Base-by-base conservation (phyloP, 495 filamentous ascomycete species). In the Penicillium lividum region DNA sequence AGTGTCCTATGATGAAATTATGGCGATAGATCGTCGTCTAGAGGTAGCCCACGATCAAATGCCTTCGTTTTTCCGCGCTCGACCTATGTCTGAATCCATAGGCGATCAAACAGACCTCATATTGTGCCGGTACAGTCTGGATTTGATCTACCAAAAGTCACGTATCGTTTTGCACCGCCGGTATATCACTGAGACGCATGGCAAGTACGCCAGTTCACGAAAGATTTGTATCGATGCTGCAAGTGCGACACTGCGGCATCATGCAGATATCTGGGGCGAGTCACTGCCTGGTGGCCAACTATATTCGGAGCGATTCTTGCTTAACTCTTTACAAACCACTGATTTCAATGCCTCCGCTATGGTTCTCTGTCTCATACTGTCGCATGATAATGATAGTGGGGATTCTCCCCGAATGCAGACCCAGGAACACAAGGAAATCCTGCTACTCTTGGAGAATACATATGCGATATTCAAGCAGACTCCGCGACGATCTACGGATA, bases 281-380 rank as follows among this genome's bases (percentile, higher is more conserved):
- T 88, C 84, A 3, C 82, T 89, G 65, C 84, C 87, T 3, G 85
- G 85, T 33, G 90, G 91, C 5, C 82, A 89, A 15, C 72, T 93
- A 42, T 82, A 87, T 54, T 80, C 80, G 22, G 86, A 91, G 70
- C 85, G 86, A 63, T 91, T 83, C 80, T 89, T 88, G 69, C 84
- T 93, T 51, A 91, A 84, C 16, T 89, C 89, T 0, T 81, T 95
- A 4, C 90, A 91, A 16, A 89, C 86, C 48, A 79, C 83, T 27
- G 93, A 98, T 63, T 96, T 93, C 63, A 74, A 96, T 13, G 85
- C 95, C 16, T 92, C 90, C 1, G 89, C 90, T 3, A 97, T 96
- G 91, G 85, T 96, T 55, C 81, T 98, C 18, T 87, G 86, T 61
- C 77, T 96, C 31, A 92, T 95, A 59, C 77, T 97, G 5, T 71